Conservation (phyloP, 805 yeast species). For the Ogataea pignaliae region DNA sequence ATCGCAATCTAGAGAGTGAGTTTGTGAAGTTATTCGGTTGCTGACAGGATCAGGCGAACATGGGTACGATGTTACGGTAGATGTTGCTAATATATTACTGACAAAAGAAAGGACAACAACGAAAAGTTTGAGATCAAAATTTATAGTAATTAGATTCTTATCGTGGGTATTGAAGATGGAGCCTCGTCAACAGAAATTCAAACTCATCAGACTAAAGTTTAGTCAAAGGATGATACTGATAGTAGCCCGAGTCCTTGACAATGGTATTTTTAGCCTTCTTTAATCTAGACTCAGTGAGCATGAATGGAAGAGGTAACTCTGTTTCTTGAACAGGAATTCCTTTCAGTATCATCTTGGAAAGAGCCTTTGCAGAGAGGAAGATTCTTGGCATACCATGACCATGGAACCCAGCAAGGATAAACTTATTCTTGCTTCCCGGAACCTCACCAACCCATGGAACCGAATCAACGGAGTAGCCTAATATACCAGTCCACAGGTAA, state of each 20-base stretch:
- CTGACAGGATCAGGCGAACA: too few relatives aligned
- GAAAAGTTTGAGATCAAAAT: too few relatives aligned
- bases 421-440: constrained; percentile 24
- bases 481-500: constrained; percentile 39
- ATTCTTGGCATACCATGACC: constrained; percentile 50
- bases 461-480: constrained; percentile 38
- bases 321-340: constrained; percentile 2
- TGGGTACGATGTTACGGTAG: too few relatives aligned
- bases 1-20: too few relatives aligned
- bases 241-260: constrained; percentile 12
- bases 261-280: constrained; percentile 7
- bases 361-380: constrained; percentile 29
- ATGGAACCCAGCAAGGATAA: constrained; percentile 39
- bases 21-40: too few relatives aligned
- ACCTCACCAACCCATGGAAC: constrained; percentile 41
- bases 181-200: background rate
- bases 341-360: constrained; percentile 1
- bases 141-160: too few relatives aligned
- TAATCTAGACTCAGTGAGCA: constrained; percentile 10
- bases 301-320: constrained; percentile 9
- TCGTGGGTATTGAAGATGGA: too few relatives aligned
- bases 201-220: background rate
- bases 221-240: constrained; percentile 6
- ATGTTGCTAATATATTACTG: too few relatives aligned
- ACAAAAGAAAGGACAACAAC: too few relatives aligned